phyloP scores from a whole-genome alignment of 176 grass and related monocot genomes.

The Dactylis glomerata region DNA sequence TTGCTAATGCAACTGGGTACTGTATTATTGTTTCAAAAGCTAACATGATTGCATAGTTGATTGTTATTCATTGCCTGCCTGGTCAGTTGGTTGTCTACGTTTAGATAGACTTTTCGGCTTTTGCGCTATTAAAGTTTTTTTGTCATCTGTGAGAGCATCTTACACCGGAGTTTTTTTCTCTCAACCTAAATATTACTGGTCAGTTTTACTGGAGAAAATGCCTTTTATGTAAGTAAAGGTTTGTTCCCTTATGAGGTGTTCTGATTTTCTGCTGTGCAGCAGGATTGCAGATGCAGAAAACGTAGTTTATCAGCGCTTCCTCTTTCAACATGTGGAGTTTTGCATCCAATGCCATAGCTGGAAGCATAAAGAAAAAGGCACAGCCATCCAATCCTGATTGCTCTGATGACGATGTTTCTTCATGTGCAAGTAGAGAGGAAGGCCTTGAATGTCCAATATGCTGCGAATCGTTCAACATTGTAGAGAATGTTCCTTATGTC shows the following conservation, averaged over 20 bases:
- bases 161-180: neutral
- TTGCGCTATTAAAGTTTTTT: neutral
- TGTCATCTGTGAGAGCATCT: neutral
- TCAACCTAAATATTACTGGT: neutral
- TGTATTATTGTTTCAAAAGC: neutral
- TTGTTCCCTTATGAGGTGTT: conserved; percentile 7
- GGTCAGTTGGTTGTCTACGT: neutral
- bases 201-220: conserved; percentile 2
- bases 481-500: conserved; percentile 88
- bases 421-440: conserved; percentile 75
- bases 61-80: neutral
- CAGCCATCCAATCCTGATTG: conserved; percentile 49
- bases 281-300: neutral
- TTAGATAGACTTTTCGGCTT: neutral
- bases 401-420: conserved; percentile 90
- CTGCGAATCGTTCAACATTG: conserved; percentile 93
- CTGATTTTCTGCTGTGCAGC: conserved; percentile 5
- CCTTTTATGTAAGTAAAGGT: neutral
- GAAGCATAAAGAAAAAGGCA: conserved; percentile 42
- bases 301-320: conserved; percentile 1
- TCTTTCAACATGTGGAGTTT: conserved; percentile 50
- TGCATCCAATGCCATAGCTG: conserved; percentile 60
- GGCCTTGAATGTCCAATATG: conserved; percentile 92
- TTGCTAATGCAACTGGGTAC: neutral
- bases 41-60: neutral